A percentile compares a stretch with the other conserved stretches of the same genome.
Evolutionary conservation across 2,329 filamentous ascomycete species (phyloP).

Genomic region (Emergomyces orientalis): DNA sequence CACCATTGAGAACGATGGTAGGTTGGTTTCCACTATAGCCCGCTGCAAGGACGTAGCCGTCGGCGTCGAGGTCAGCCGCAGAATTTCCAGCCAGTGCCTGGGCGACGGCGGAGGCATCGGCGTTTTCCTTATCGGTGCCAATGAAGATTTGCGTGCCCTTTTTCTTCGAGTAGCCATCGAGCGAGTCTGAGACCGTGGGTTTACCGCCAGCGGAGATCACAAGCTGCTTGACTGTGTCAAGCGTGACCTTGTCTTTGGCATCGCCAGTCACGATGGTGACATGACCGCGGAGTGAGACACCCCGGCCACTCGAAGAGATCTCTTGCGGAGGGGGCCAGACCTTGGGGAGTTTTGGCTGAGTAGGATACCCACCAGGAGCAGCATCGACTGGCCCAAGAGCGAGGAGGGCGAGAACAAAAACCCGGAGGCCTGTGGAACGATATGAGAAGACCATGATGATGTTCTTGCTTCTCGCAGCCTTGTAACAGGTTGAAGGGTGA

Average conservation of each 20-base stretch:
- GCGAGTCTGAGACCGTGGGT: background rate
- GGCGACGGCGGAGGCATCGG: background rate
- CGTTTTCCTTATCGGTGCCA: background rate
- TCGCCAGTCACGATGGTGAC: constrained; percentile 18
- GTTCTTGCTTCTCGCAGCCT: background rate
- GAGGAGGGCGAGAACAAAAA: background rate
- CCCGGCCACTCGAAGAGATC: background rate
- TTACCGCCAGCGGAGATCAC: background rate
- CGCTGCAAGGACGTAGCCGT: constrained; percentile 18
- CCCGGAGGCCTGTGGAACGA: background rate
- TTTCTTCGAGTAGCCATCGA: background rate
- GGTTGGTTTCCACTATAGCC: constrained; percentile 13
- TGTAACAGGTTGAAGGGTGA: background rate
- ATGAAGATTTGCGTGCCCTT: background rate
- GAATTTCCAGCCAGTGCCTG: background rate
- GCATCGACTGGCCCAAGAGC: background rate
- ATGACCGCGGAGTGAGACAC: constrained; percentile 13
- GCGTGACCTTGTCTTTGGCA: constrained; percentile 12
- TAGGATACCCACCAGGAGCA: background rate
- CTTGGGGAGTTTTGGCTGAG: background rate
- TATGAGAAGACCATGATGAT: background rate
- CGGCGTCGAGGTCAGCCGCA: constrained; percentile 13
- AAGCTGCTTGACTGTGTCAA: constrained; percentile 12
- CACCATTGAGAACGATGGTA: constrained; percentile 18
- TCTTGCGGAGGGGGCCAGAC: background rate